These are phyloP conservation scores for Chenopodium berlandieri DNA, from an alignment of 148 eudicot species.

Conservation along the genomic window DNA sequence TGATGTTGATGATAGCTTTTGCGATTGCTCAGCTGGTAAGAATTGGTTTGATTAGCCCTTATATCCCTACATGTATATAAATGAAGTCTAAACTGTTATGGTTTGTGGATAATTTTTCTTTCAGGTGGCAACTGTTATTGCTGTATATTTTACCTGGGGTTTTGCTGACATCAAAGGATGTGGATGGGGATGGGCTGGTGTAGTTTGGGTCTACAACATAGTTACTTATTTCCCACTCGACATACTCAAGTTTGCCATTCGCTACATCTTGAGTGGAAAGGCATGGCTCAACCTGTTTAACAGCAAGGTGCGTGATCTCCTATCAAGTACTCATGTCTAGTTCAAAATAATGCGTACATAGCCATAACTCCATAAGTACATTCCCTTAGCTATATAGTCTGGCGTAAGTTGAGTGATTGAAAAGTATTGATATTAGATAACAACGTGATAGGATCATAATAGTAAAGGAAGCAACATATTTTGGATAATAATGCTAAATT, in stretches of 20 bases:
- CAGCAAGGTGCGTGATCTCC: slow-evolving; percentile 57
- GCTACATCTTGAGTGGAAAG: slow-evolving; percentile 87
- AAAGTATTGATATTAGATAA: not conserved
- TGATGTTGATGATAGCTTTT: slow-evolving; percentile 64
- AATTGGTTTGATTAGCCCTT: not conserved
- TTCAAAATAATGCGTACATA: too few species aligned
- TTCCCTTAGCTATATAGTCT: too few species aligned
- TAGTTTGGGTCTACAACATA: slow-evolving; percentile 82
- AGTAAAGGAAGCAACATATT: not conserved
- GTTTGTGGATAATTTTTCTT: not conserved
- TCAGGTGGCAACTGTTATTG: slow-evolving; percentile 88
- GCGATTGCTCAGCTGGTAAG: slow-evolving; percentile 81
- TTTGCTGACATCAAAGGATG: slow-evolving; percentile 86
- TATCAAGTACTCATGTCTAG: not conserved
- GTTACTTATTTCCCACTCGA: slow-evolving; percentile 85
- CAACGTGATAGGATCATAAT: not conserved
- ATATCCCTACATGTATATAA: too few species aligned
- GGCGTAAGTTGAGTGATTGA: not conserved
- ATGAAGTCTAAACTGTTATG: not conserved
- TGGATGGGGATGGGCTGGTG: slow-evolving; percentile 99
- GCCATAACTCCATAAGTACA: not conserved
- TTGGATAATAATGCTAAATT: too few species aligned
- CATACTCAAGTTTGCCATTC: slow-evolving; percentile 68
- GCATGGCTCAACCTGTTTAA: slow-evolving; percentile 84
- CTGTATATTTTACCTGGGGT: slow-evolving; percentile 86